phyloP scores from a whole-genome alignment of 208 protist genomes.

The Leptomonas pyrrhocoris region DNA sequence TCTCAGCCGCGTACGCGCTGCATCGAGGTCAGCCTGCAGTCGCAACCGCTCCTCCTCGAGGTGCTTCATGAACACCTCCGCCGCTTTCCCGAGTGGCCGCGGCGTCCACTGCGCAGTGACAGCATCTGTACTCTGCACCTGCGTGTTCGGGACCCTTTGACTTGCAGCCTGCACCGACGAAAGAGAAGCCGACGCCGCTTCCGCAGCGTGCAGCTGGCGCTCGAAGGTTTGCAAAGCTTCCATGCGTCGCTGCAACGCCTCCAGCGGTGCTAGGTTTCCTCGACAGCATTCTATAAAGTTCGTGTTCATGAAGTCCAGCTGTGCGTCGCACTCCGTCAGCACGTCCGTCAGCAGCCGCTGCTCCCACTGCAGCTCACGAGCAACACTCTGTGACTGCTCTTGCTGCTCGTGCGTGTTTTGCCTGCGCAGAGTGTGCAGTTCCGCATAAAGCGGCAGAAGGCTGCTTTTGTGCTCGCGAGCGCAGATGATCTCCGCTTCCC shows the following conservation, averaged over 20 bases:
- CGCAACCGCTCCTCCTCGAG: slow-evolving; percentile 14
- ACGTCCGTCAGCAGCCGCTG: slow-evolving; percentile 27
- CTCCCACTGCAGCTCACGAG: slow-evolving; percentile 35
- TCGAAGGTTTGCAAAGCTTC: slow-evolving; percentile 11
- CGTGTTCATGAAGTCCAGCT: slow-evolving; percentile 21
- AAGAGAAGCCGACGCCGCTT: background rate
- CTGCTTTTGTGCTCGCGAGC: slow-evolving; percentile 42
- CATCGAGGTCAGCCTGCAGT: slow-evolving; percentile 9
- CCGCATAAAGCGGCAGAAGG: slow-evolving; percentile 58
- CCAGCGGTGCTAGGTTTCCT: slow-evolving; percentile 8
- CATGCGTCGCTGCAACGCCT: slow-evolving; percentile 31
- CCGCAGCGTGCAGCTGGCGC: slow-evolving; percentile 6
- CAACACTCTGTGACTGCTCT: slow-evolving; percentile 19
- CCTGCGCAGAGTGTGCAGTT: slow-evolving; percentile 51
- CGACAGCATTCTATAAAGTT: slow-evolving; percentile 27
- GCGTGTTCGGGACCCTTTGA: background rate
- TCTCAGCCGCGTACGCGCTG: slow-evolving; percentile 1
- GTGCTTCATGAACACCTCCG: slow-evolving; percentile 5
- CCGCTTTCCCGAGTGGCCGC: slow-evolving; percentile 16
- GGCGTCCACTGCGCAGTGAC: background rate
- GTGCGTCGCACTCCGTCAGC: slow-evolving; percentile 32
- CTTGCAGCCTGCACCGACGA: background rate
- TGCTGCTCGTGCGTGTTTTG: slow-evolving; percentile 21
- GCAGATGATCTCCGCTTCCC: slow-evolving; percentile 50
- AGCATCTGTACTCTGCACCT: background rate